phyloP scores from a whole-genome alignment of 345 rosid genomes.

The Eucalyptus marginata region DNA sequence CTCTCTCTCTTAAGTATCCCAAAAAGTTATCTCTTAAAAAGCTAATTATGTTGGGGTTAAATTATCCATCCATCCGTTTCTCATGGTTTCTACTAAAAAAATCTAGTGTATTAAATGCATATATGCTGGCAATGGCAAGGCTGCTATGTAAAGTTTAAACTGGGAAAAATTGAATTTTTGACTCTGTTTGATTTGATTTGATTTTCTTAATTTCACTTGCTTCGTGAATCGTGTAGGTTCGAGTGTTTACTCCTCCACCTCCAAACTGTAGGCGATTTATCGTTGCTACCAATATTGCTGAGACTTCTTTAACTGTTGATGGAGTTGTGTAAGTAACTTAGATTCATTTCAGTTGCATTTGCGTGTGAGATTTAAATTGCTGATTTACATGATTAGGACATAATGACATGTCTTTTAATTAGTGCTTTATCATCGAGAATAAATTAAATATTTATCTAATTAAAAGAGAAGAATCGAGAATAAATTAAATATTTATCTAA shows the following conservation, averaged over 20 bases:
- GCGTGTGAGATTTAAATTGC: neutral
- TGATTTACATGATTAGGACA: neutral
- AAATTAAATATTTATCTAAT: neutral
- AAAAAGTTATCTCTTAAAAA: neutral
- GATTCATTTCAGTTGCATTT: neutral
- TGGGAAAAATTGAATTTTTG: neutral
- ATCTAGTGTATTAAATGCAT: neutral
- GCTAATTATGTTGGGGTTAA: neutral
- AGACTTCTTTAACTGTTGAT: constrained; percentile 96
- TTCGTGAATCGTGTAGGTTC: constrained; percentile 42
- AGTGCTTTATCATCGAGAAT: neutral
- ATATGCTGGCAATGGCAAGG: neutral
- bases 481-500: neutral
- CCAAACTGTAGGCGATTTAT: constrained; percentile 90
- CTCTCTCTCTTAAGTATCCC: neutral
- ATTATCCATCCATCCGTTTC: neutral
- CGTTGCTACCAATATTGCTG: constrained; percentile 94
- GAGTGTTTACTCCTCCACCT: constrained; percentile 89
- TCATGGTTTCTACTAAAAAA: neutral
- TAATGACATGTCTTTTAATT: neutral
- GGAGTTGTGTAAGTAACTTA: constrained; percentile 85
- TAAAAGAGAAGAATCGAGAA: neutral
- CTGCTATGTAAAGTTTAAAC: neutral
- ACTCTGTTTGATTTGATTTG: neutral
- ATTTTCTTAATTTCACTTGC: neutral